A percentile compares a stretch with the other conserved stretches of the same genome.
Evolutionary conservation across 345 rosid genomes (phyloP).

Genomic region (Triadica sebifera): DNA sequence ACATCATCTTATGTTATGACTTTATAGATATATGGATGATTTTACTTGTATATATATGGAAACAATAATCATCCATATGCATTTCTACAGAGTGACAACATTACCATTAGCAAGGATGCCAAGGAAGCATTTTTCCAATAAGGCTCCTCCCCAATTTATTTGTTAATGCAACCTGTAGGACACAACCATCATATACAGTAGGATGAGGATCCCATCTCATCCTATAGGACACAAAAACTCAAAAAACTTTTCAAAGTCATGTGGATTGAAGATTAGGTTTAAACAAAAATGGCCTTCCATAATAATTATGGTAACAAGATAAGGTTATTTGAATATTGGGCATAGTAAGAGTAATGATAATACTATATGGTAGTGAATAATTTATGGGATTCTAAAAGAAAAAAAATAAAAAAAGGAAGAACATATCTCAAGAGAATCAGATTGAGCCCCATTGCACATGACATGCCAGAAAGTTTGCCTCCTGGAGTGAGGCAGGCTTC

Average conservation of each 20-base stretch:
- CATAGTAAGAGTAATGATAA: not conserved
- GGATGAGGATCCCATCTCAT: not conserved
- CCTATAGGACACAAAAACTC: not conserved
- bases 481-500: constrained; percentile 49
- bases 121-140: too few relatives aligned
- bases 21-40: too few relatives aligned
- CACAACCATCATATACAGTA: not conserved
- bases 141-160: too few relatives aligned
- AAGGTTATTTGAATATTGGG: not conserved
- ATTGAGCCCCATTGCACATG: constrained; percentile 24
- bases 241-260: not conserved
- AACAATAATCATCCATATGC: too few relatives aligned
- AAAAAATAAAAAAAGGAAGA: too few relatives aligned
- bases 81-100: too few relatives aligned
- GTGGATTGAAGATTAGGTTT: not conserved
- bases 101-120: too few relatives aligned
- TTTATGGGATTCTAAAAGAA: not conserved
- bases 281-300: not conserved
- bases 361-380: too few relatives aligned
- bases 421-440: constrained; percentile 33
- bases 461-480: constrained; percentile 49
- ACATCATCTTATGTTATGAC: too few relatives aligned
- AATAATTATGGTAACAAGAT: not conserved
- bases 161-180: too few relatives aligned
- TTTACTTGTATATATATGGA: too few relatives aligned